A percentile compares a stretch with the other conserved stretches of the same genome.
Conservation (phyloP, 73 alveolate genomes). For the Breviolum minutum region DNA sequence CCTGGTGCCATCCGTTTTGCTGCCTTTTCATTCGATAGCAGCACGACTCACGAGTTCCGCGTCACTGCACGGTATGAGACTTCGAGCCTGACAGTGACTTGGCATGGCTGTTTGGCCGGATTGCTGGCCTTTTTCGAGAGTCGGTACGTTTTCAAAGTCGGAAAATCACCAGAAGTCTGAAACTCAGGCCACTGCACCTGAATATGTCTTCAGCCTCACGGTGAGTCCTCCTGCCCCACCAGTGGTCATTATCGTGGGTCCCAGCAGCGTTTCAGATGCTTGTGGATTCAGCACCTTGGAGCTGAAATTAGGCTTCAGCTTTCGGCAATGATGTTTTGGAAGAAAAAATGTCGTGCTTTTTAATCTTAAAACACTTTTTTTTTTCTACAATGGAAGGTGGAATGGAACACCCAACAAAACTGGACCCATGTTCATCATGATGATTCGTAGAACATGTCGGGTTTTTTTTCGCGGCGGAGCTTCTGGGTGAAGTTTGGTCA, state of each 20-base stretch:
- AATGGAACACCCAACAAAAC: no score
- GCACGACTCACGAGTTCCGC: background rate
- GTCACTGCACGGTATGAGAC: constrained; percentile 25
- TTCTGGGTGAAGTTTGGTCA: no score
- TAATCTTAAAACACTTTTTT: no score
- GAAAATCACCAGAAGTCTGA: background rate
- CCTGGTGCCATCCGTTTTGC: constrained; percentile 30
- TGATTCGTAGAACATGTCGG: no score
- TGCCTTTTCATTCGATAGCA: background rate
- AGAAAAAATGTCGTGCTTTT: no score
- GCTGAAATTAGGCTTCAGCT: background rate
- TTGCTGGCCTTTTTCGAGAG: background rate
- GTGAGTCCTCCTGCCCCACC: constrained; percentile 12
- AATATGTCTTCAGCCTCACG: background rate
- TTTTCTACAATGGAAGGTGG: no score
- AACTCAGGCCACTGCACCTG: background rate
- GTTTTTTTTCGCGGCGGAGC: no score
- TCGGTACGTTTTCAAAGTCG: background rate
- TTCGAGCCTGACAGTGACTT: background rate
- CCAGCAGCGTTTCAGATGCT: background rate
- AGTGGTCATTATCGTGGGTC: constrained; percentile 16
- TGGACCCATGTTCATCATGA: no score
- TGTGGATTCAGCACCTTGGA: constrained; percentile 3
- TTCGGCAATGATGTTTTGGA: no score
- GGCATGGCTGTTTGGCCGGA: background rate